Conservation (phyloP, 2,329 filamentous ascomycete species). For the Rhexocercosporidium sp. region DNA sequence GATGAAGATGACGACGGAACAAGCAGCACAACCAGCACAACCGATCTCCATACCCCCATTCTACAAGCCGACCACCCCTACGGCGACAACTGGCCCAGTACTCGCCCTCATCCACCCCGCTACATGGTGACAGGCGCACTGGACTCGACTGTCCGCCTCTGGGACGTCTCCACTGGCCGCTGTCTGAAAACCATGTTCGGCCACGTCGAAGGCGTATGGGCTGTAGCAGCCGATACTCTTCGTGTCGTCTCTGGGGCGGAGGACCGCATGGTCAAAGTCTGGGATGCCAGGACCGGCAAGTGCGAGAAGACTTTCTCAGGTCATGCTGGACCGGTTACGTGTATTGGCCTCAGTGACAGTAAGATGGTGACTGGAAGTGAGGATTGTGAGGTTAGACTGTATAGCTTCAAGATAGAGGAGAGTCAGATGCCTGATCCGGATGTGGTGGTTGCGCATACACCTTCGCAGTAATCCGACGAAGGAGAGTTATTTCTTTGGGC, state of each 20-base stretch:
- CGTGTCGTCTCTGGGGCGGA: slow-evolving; percentile 89
- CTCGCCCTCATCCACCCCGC: slow-evolving; percentile 75
- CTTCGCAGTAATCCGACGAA: neutral
- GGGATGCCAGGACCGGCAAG: slow-evolving; percentile 90
- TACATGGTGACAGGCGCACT: slow-evolving; percentile 95
- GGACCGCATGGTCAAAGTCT: slow-evolving; percentile 93
- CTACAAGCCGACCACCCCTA: slow-evolving; percentile 19
- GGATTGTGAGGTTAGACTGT: slow-evolving; percentile 88
- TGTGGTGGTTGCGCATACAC: slow-evolving; percentile 8
- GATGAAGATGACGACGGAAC: slow-evolving; percentile 44
- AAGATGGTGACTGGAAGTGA: slow-evolving; percentile 91
- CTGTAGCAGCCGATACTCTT: slow-evolving; percentile 84
- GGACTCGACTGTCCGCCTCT: slow-evolving; percentile 89
- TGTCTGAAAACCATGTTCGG: slow-evolving; percentile 95
- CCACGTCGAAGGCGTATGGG: slow-evolving; percentile 96
- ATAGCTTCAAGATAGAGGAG: slow-evolving; percentile 62
- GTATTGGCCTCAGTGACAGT: slow-evolving; percentile 87
- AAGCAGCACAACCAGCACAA: slow-evolving; percentile 36
- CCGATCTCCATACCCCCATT: slow-evolving; percentile 27
- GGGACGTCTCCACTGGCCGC: slow-evolving; percentile 82
- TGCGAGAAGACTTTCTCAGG: slow-evolving; percentile 93
- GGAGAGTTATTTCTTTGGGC: neutral
- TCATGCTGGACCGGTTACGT: slow-evolving; percentile 89
- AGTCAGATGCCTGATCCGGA: slow-evolving; percentile 2
- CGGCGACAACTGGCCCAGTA: slow-evolving; percentile 58